These are phyloP conservation scores for Rutstroemia sp. DNA, from an alignment of 2,329 filamentous ascomycete species.

Conservation along the genomic window DNA sequence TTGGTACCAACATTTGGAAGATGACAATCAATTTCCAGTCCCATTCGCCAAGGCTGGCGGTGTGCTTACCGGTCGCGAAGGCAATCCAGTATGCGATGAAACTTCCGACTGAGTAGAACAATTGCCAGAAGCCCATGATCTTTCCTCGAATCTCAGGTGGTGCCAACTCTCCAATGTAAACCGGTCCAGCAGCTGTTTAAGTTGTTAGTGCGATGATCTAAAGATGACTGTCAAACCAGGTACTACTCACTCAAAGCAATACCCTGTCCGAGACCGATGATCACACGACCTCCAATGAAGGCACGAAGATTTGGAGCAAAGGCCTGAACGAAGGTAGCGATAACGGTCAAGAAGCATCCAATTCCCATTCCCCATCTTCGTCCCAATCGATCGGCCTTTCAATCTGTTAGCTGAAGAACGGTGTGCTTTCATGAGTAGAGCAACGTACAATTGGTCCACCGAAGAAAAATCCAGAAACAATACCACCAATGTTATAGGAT, in stretches of 20 bases:
- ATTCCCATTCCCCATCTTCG: slow-evolving; percentile 58
- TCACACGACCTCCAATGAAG: slow-evolving; percentile 61
- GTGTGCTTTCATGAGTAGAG: neutral
- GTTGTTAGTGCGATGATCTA: neutral
- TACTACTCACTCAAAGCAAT: slow-evolving; percentile 48
- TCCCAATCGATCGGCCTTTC: slow-evolving; percentile 47
- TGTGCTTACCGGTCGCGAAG: slow-evolving; percentile 19
- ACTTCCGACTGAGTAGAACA: slow-evolving; percentile 55
- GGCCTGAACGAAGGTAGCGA: slow-evolving; percentile 62
- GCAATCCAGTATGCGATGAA: slow-evolving; percentile 25
- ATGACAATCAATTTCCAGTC: slow-evolving; percentile 68
- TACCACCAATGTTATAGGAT: slow-evolving; percentile 63
- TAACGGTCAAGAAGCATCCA: slow-evolving; percentile 57
- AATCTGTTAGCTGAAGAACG: neutral
- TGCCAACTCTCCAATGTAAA: slow-evolving; percentile 66
- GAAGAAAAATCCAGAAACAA: slow-evolving; percentile 60
- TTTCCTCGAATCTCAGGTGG: slow-evolving; percentile 55
- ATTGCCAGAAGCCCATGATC: slow-evolving; percentile 65
- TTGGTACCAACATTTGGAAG: slow-evolving; percentile 62
- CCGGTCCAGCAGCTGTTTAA: slow-evolving; percentile 39
- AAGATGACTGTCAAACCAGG: neutral
- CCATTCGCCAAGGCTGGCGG: slow-evolving; percentile 47
- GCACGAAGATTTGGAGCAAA: slow-evolving; percentile 56
- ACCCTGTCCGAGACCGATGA: slow-evolving; percentile 64
- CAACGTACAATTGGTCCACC: slow-evolving; percentile 43